These are phyloP conservation scores for Penicillium subrubescens DNA, from an alignment of 495 filamentous ascomycete genomes.

Conservation along the genomic window DNA sequence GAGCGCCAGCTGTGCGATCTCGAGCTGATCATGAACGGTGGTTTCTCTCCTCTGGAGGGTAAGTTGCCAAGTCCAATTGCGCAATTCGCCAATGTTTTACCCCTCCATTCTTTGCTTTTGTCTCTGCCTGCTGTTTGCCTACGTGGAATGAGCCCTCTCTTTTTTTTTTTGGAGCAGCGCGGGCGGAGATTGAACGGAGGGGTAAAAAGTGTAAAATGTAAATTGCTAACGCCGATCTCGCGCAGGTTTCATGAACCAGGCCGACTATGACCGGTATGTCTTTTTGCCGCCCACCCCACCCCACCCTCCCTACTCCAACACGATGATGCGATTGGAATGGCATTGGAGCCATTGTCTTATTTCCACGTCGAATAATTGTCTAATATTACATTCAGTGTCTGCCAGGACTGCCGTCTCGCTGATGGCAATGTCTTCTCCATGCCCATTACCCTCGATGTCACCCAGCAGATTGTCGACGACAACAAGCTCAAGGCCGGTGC, in stretches of 20 bases:
- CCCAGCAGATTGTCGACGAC: constrained; percentile 69
- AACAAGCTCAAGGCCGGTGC: constrained; percentile 73
- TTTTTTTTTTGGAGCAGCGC: constrained; percentile 5
- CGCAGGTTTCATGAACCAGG: constrained; percentile 93
- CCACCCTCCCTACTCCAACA: neutral
- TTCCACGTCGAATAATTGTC: neutral
- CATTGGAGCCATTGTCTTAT: constrained; percentile 5
- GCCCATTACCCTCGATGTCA: constrained; percentile 91
- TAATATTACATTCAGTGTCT: constrained; percentile 63
- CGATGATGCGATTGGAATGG: constrained; percentile 17
- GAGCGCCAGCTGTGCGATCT: constrained; percentile 98
- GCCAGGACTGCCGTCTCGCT: constrained; percentile 79
- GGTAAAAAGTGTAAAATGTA: constrained; percentile 1
- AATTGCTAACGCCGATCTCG: constrained; percentile 33
- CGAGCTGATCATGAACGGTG: constrained; percentile 92
- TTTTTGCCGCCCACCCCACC: neutral
- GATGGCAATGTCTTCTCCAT: constrained; percentile 95
- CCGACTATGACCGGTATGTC: constrained; percentile 88
- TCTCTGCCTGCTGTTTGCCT: neutral
- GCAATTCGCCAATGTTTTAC: neutral
- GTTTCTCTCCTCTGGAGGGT: constrained; percentile 98
- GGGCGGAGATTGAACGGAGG: constrained; percentile 25
- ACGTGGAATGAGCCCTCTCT: neutral
- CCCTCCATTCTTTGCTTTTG: neutral
- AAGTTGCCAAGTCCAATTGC: constrained; percentile 33